Conservation (phyloP, 345 rosid genomes). For the Raphanus raphanistrum region DNA sequence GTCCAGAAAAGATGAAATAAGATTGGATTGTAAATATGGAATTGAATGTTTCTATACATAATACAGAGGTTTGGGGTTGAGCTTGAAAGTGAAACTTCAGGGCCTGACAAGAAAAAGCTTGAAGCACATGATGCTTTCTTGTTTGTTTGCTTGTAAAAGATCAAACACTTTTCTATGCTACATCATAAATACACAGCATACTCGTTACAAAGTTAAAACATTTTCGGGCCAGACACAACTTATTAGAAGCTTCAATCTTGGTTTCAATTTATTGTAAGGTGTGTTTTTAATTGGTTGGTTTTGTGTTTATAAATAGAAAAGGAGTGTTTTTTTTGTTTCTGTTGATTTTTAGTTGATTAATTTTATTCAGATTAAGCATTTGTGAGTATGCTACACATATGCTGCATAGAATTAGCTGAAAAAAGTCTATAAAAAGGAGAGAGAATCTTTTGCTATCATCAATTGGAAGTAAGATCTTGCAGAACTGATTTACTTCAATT, state of each 20-base stretch:
- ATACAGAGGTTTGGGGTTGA: constrained; percentile 20
- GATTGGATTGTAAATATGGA: constrained; percentile 5
- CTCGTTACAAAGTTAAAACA: background rate
- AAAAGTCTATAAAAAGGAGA: background rate
- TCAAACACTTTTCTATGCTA: constrained; percentile 19
- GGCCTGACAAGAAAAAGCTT: constrained; percentile 12
- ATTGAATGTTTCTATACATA: constrained; percentile 14
- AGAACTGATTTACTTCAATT: background rate
- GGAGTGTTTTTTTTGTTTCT: background rate
- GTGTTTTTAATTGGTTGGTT: background rate
- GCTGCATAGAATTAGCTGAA: background rate
- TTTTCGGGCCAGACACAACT: background rate
- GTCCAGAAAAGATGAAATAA: constrained; percentile 25
- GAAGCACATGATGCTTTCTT: constrained; percentile 37
- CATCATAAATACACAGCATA: background rate
- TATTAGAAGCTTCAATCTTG: background rate
- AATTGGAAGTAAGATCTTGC: background rate
- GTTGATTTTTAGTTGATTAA: background rate
- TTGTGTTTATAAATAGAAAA: constrained; percentile 1
- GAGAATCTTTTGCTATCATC: constrained; percentile 6
- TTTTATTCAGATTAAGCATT: background rate
- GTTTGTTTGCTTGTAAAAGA: constrained; percentile 14
- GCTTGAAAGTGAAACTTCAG: constrained; percentile 31
- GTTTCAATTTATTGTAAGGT: background rate
- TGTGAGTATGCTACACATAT: background rate